Base-by-base conservation (phyloP, 140 eudicot species). In the Erigeron philadelphicus region DNA sequence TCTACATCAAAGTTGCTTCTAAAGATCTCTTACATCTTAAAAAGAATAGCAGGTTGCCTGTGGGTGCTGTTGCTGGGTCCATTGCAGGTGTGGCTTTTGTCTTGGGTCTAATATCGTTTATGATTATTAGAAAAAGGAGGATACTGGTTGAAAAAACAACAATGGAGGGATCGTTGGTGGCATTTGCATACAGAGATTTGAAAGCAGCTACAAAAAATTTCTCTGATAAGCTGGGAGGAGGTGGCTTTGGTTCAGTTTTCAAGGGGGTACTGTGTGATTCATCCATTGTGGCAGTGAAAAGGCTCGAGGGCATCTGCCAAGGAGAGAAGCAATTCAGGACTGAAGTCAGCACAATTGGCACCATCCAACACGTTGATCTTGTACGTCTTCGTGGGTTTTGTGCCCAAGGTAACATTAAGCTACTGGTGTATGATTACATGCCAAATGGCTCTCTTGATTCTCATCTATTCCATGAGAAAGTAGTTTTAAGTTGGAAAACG, bases 381-480 rank as follows among this genome's bases (percentile, higher is more conserved):
- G 83, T 79, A 31, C 76, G 80, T 40, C 83, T 79, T 73, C 70
- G 76, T 56, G 83, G 83, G 45, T 79, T 79, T 12, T 74, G 76
- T 42, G 73, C 73, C 52, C 46, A 79, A 8, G 77, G 80, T 4
- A 42, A 43, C 16, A 11, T 17, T 35, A 75, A 55, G 52, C 7
- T 75, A 11, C 16, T 75, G 76, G 95, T 89, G 17, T 89, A 89
- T 54, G 96, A 89, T 54, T 86, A 80, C 81, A 79, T 84, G 89
- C 75, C 77, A 42, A 82, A 86, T 19, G 81, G 89, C 8, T 84
- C 96, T 46, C 69, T 89, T 38, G 78, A 82, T 66, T 65, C 83
- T 15, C 87, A 84, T 79, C 79, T 86, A 49, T 84, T 82, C 49
- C 61, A 44, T 9, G 81, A 35, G 10, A 72, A 80, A 12, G 55